Evolutionary conservation across 2,329 filamentous ascomycete genomes (phyloP).

Genomic region (Cercospora sp.): DNA sequence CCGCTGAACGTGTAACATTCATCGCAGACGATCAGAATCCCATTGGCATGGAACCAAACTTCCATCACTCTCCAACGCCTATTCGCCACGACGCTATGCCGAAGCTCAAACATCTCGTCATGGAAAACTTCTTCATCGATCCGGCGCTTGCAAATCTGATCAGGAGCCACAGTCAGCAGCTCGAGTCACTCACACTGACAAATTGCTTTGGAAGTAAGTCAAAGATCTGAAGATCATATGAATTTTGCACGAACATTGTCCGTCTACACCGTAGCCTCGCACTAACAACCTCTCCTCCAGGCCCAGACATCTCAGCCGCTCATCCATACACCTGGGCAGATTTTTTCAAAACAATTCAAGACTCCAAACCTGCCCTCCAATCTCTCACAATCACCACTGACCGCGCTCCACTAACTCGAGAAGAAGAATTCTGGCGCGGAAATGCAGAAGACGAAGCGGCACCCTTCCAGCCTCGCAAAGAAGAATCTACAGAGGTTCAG

Average conservation of each 20-base stretch:
- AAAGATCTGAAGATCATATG: too few species aligned
- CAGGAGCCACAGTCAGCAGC: not conserved
- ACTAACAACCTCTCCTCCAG: not conserved
- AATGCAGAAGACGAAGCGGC: not conserved
- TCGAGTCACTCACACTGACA: not conserved
- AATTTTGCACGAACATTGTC: too few species aligned
- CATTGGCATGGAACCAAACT: not conserved
- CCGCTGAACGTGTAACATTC: not conserved
- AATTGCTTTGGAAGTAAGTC: slow-evolving; percentile 4
- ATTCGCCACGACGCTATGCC: not conserved
- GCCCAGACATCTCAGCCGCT: not conserved
- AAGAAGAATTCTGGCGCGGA: not conserved
- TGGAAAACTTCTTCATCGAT: slow-evolving; percentile 13
- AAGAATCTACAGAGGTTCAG: not conserved
- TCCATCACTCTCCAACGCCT: not conserved
- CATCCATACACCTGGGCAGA: not conserved
- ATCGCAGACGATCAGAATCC: not conserved
- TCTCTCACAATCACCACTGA: not conserved
- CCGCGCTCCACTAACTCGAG: not conserved
- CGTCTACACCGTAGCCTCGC: too few species aligned
- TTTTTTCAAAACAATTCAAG: not conserved
- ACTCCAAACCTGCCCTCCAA: not conserved
- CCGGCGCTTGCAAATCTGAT: slow-evolving; percentile 6
- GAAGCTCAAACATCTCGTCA: slow-evolving; percentile 1
- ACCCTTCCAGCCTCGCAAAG: not conserved